A percentile compares a stretch with the other conserved stretches of the same genome.
Evolutionary conservation across 2,329 filamentous ascomycete species (phyloP).

Genomic region (Exophiala sp.): DNA sequence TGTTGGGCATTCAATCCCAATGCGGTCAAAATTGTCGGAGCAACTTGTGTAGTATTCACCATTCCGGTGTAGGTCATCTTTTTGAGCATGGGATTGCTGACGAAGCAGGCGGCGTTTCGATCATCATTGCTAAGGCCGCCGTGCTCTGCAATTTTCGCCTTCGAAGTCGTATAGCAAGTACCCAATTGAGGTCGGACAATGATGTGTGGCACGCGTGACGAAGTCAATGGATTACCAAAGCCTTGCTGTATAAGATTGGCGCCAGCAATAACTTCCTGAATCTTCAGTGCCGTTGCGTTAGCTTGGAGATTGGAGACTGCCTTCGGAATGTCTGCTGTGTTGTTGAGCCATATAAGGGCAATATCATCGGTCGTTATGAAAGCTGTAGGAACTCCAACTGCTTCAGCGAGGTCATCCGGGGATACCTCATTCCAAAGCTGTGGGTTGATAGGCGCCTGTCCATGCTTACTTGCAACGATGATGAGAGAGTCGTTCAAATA

Average conservation of each 20-base stretch:
- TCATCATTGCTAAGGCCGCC: constrained; percentile 31
- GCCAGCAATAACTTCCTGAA: background rate
- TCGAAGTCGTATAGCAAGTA: constrained; percentile 31
- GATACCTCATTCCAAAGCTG: background rate
- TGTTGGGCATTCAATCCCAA: constrained; percentile 29
- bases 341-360: constrained; percentile 30
- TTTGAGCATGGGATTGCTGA: constrained; percentile 23
- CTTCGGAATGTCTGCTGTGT: constrained; percentile 20
- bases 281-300: constrained; percentile 17
- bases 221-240: constrained; percentile 29
- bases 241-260: constrained; percentile 15
- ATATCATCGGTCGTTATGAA: constrained; percentile 31
- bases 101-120: constrained; percentile 29
- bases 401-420: constrained; percentile 17
- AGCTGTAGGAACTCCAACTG: background rate
- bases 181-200: constrained; percentile 30
- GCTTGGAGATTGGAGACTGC: constrained; percentile 29
- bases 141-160: constrained; percentile 31
- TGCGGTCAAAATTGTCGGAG: constrained; percentile 29
- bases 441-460: background rate
- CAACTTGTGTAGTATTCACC: constrained; percentile 27
- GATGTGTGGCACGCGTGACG: constrained; percentile 33
- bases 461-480: background rate
- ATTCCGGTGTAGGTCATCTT: constrained; percentile 16
- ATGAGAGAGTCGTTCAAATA: background rate